Evolutionary conservation across 495 filamentous ascomycete genomes (phyloP).

Genomic region (Neurospora sp.): DNA sequence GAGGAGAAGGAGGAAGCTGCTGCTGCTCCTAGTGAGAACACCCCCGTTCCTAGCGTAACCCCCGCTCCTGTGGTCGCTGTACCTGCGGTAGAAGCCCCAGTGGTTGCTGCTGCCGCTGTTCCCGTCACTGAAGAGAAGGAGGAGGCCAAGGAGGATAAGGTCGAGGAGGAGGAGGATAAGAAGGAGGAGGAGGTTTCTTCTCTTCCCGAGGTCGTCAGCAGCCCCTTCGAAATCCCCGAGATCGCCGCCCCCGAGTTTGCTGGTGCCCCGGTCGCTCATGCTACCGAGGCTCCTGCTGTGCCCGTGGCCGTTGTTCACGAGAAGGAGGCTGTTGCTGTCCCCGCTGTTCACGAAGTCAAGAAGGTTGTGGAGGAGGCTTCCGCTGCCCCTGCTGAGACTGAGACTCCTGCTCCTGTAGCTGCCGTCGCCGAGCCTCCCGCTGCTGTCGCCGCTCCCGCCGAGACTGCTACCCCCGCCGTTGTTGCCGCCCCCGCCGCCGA

Average conservation of each 20-base stretch:
- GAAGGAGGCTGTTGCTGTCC: slow-evolving; percentile 7
- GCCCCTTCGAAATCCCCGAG: background rate
- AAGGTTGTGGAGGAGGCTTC: slow-evolving; percentile 3
- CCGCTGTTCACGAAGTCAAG: background rate
- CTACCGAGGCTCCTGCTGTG: slow-evolving; percentile 31
- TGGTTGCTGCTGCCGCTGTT: background rate
- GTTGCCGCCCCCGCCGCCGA: slow-evolving; percentile 1
- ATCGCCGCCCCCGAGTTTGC: slow-evolving; percentile 1
- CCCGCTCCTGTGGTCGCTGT: background rate
- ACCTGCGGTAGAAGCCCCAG: background rate
- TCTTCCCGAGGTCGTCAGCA: slow-evolving; percentile 9
- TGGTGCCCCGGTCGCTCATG: slow-evolving; percentile 52
- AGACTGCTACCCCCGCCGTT: slow-evolving; percentile 4
- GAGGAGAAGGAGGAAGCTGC: slow-evolving; percentile 24
- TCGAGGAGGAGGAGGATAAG: slow-evolving; percentile 21
- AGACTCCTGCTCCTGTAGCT: background rate
- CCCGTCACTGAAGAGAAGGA: background rate
- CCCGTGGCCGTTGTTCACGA: slow-evolving; percentile 7
- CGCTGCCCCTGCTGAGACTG: slow-evolving; percentile 2
- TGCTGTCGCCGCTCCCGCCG: slow-evolving; percentile 2
- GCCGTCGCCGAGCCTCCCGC: background rate
- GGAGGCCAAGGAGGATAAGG: background rate
- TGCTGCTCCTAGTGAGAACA: background rate
- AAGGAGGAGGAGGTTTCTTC: slow-evolving; percentile 37
- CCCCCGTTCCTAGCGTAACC: background rate